Evolutionary conservation across 208 protist genomes (phyloP).

Genomic region (Acanthamoeba rhysodes): DNA sequence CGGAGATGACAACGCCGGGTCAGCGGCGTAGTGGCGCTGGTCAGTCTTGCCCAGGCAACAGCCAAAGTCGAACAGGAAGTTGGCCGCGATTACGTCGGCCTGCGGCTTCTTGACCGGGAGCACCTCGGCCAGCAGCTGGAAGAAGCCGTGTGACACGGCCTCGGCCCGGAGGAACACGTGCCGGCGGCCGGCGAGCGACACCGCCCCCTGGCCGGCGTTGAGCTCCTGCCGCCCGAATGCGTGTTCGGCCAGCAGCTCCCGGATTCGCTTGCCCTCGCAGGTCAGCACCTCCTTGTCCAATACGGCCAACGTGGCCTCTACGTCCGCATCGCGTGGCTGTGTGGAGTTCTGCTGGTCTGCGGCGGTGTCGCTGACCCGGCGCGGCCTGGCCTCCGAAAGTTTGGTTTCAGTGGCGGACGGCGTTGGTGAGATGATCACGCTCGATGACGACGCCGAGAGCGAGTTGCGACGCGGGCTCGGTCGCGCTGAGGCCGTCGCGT

Average conservation of each 20-base stretch:
- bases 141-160: conserved; percentile 58
- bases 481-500: not conserved
- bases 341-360: no score
- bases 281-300: not conserved
- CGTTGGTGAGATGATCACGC: no score
- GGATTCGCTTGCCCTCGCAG: conserved; percentile 4
- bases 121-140: conserved; percentile 33
- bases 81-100: conserved; percentile 17
- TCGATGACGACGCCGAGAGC: no score
- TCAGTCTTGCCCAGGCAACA: conserved; percentile 51
- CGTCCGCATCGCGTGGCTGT: no score
- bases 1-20: no score
- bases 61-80: conserved; percentile 55
- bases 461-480: no score
- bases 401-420: no score
- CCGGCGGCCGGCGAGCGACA: not conserved
- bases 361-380: not conserved
- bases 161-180: conserved; percentile 26
- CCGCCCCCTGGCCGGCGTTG: not conserved
- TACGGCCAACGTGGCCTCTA: no score
- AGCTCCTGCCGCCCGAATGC: conserved; percentile 7
- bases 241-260: not conserved
- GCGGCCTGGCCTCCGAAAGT: no score
- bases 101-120: not conserved
- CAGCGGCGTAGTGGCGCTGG: not conserved